Conservation (phyloP, 805 yeast genomes). For the Diddensiella caesifluorescens region DNA sequence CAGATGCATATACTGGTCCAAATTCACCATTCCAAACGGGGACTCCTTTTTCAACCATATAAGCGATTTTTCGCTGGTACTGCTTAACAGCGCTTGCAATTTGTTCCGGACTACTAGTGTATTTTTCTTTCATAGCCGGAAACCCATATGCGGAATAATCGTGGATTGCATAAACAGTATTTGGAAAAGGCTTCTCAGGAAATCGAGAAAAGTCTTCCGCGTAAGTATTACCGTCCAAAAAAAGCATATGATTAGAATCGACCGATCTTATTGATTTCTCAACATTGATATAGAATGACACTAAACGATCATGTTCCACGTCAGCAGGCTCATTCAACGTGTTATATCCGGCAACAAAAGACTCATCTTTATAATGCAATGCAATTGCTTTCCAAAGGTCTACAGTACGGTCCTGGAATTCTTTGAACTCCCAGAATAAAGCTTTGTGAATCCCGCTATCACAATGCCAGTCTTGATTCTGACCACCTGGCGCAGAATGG, state of each 20-base stretch:
- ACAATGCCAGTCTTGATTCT: constrained; percentile 50
- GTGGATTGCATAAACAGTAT: constrained; percentile 46
- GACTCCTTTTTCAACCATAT: constrained; percentile 36
- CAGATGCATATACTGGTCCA: constrained; percentile 45
- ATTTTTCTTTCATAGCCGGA: constrained; percentile 32
- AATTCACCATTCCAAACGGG: constrained; percentile 54
- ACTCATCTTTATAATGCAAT: constrained; percentile 40
- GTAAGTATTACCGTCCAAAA: constrained; percentile 47
- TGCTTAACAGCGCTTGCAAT: constrained; percentile 33
- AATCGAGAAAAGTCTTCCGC: constrained; percentile 48
- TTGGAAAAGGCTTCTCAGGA: constrained; percentile 37
- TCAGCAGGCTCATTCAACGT: constrained; percentile 50
- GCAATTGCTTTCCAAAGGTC: constrained; percentile 45
- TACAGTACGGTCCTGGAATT: constrained; percentile 43
- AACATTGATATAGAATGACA: constrained; percentile 36
- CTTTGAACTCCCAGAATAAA: constrained; percentile 45
- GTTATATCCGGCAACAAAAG: constrained; percentile 53
- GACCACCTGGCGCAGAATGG: constrained; percentile 50
- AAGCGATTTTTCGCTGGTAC: constrained; percentile 42
- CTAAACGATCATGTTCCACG: constrained; percentile 38
- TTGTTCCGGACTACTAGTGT: constrained; percentile 36
- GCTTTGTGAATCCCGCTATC: constrained; percentile 45
- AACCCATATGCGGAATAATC: constrained; percentile 44
- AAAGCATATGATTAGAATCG: constrained; percentile 46
- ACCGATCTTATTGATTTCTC: constrained; percentile 39